Evolutionary conservation across 345 rosid genomes (phyloP).

Genomic region (Arabidopsis suecica): DNA sequence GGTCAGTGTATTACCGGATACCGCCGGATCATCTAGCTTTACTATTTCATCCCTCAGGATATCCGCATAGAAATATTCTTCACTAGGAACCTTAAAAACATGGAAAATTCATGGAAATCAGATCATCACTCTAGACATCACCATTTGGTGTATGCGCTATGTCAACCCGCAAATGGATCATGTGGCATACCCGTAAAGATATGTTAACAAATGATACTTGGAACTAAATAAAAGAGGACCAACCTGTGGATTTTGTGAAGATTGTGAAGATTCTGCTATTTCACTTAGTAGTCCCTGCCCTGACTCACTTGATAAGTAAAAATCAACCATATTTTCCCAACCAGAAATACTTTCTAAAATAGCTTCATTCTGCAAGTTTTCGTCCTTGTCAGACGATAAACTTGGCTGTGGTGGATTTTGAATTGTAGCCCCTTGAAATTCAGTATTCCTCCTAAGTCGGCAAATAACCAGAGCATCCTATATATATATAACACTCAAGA

Average conservation of each 20-base stretch:
- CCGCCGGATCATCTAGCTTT: slow-evolving; percentile 56
- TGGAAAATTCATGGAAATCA: slow-evolving; percentile 38
- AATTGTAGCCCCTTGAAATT: slow-evolving; percentile 50
- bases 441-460: slow-evolving; percentile 69
- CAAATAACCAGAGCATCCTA: slow-evolving; percentile 83
- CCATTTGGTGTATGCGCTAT: not conserved
- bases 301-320: slow-evolving; percentile 41
- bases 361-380: slow-evolving; percentile 2
- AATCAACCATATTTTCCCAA: slow-evolving; percentile 44
- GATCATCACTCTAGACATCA: not conserved
- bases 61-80: slow-evolving; percentile 69
- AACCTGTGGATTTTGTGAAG: slow-evolving; percentile 52
- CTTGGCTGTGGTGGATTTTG: slow-evolving; percentile 32
- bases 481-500: slow-evolving; percentile 51
- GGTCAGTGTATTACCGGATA: slow-evolving; percentile 16
- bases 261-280: slow-evolving; percentile 42
- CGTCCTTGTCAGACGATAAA: slow-evolving; percentile 26
- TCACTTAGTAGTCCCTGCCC: slow-evolving; percentile 39
- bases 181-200: slow-evolving; percentile 36
- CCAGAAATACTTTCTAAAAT: slow-evolving; percentile 8
- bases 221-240: slow-evolving; percentile 27
- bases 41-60: slow-evolving; percentile 81
- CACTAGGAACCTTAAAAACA: slow-evolving; percentile 45
- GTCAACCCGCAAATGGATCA: not conserved
- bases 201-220: not conserved